A percentile compares a stretch with the other conserved stretches of the same genome.
Conservation (phyloP, 768 basidiomycete genomes). For the Coprinopsis sp. region DNA sequence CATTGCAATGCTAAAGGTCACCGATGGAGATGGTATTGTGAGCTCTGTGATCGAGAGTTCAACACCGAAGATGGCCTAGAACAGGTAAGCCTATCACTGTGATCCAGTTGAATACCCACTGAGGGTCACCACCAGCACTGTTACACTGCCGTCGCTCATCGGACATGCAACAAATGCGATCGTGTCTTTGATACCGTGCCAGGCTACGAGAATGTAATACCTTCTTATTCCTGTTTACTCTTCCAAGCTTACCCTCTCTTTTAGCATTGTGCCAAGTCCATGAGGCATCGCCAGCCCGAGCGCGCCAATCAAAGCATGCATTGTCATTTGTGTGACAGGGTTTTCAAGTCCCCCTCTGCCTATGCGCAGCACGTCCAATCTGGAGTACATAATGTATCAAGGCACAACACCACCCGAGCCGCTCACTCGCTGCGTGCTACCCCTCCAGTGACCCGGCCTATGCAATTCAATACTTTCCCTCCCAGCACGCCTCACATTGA, state of each 20-base stretch:
- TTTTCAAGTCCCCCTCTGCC: slow-evolving; percentile 45
- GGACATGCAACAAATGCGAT: neutral
- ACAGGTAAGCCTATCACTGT: neutral
- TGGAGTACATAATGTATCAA: slow-evolving; percentile 47
- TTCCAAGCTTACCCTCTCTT: slow-evolving; percentile 31
- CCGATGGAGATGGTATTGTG: neutral
- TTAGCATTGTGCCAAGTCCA: slow-evolving; percentile 42
- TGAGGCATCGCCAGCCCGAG: slow-evolving; percentile 45
- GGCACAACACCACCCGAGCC: slow-evolving; percentile 36
- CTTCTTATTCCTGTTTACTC: slow-evolving; percentile 1
- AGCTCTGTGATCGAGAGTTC: neutral
- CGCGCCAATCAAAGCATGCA: slow-evolving; percentile 28
- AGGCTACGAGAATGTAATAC: neutral
- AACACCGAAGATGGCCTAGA: neutral
- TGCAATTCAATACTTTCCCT: too few relatives aligned
- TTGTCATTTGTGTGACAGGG: slow-evolving; percentile 36
- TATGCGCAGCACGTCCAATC: slow-evolving; percentile 61
- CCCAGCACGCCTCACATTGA: too few relatives aligned
- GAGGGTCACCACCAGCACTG: neutral
- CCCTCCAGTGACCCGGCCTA: slow-evolving; percentile 43
- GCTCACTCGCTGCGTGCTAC: slow-evolving; percentile 45
- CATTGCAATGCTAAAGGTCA: slow-evolving; percentile 5
- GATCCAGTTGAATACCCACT: neutral
- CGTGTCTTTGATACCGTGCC: neutral
- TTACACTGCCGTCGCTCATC: neutral